Base-by-base conservation (phyloP, 306 rosid species). In the Malus orientalis region DNA sequence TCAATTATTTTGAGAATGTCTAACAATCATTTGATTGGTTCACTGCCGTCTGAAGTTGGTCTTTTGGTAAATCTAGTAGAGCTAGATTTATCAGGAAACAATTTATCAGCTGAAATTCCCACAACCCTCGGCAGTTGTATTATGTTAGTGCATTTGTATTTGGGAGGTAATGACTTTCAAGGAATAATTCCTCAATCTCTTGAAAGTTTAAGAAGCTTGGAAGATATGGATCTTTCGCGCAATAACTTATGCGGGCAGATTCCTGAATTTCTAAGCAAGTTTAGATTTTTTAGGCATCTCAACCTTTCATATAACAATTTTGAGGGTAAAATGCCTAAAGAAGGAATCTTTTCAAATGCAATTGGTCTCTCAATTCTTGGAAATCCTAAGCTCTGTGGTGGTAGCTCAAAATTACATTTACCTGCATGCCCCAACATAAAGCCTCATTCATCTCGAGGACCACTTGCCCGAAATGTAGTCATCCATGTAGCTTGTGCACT, bases 11-110 rank as follows among this genome's bases (percentile, higher is more conserved):
- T 49, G 54, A 0, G 0, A 0, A 15, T 49, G 20, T 5, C 1
- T 1, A 0, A 5, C 20, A 49, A 49, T 0, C 2, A 49, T 0
- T 49, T 49, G 20, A 49, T 1, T 0, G 55, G 55, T 49, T 0
- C 20, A 49, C 0, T 49, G 0, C 55, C 20, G 0, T 49, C 8
- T 0, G 19, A 49, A 49, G 55, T 15, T 49, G 55, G 55, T 0
- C 7, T 4, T 49, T 49, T 49, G 20, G 3, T 4, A 49, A 0
- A 49, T 49, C 20, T 49, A 49, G 55, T 14, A 1, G 7, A 49
- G 55, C 55, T 49, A 15, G 3, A 49, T 15, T 0, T 15, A 49
- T 49, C 55, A 4, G 0, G 55, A 49, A 49, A 49, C 55, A 49
- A 49, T 5, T 49, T 49, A 49, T 15, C 55, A 15, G 20, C 3